Conservation (phyloP, 2,329 filamentous ascomycete genomes). For the Colletotrichum sp. region DNA sequence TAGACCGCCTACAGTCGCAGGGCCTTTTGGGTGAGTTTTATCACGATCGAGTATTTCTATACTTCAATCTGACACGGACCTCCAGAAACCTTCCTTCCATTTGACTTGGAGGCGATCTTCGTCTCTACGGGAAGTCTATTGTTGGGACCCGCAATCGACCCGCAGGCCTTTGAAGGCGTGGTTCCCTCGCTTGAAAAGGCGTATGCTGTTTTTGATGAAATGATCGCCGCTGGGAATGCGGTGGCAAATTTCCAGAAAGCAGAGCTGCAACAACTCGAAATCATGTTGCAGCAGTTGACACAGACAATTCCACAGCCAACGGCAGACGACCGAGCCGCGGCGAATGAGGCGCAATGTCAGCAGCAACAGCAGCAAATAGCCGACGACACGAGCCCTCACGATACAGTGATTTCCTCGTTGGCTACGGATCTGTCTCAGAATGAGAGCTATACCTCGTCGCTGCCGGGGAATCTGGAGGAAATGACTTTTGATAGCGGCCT, state of each 20-base stretch:
- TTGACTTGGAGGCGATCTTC: slow-evolving; percentile 50
- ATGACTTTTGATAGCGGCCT: slow-evolving; percentile 37
- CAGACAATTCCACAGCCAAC: neutral
- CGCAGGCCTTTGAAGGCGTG: slow-evolving; percentile 36
- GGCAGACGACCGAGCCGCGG: neutral
- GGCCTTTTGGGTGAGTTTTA: slow-evolving; percentile 45
- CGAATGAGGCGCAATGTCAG: neutral
- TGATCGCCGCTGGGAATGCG: slow-evolving; percentile 48
- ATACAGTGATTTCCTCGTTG: neutral
- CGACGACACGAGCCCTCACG: neutral
- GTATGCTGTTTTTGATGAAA: slow-evolving; percentile 49
- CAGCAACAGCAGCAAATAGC: neutral
- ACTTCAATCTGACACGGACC: accelerated
- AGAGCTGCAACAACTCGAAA: slow-evolving; percentile 50
- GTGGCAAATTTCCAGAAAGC: slow-evolving; percentile 47
- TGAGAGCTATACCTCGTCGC: slow-evolving; percentile 16
- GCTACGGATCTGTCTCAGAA: neutral
- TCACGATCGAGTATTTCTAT: accelerated
- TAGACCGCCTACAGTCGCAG: slow-evolving; percentile 47
- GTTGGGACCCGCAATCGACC: slow-evolving; percentile 40
- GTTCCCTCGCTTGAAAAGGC: slow-evolving; percentile 43
- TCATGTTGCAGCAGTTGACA: slow-evolving; percentile 37
- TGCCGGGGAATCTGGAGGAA: slow-evolving; percentile 24
- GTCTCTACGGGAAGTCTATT: slow-evolving; percentile 47
- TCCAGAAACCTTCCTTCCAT: slow-evolving; percentile 52